phyloP scores from a whole-genome alignment of 75 land plant species.

The Ceratopteris richardii region DNA sequence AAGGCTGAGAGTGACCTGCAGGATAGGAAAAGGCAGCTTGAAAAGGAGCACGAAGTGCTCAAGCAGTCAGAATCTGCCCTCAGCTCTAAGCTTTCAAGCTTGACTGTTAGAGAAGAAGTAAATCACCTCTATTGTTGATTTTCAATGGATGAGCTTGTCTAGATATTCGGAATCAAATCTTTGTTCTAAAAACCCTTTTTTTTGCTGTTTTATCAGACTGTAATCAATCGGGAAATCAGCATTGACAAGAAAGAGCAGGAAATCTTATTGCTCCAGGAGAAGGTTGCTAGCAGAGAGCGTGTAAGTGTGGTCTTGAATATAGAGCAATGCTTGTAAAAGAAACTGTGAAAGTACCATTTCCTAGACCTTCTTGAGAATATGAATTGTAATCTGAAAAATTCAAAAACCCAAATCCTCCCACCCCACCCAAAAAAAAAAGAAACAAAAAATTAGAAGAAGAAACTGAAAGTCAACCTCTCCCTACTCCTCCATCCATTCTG shows the following conservation, averaged over 20 bases:
- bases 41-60: slow-evolving; percentile 35
- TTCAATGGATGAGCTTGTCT: neutral
- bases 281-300: slow-evolving; percentile 56
- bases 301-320: slow-evolving; percentile 24
- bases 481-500: too few relatives aligned
- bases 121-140: neutral
- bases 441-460: too few relatives aligned
- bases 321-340: neutral
- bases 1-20: slow-evolving; percentile 49
- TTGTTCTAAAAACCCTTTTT: slow-evolving; percentile 2
- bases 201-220: slow-evolving; percentile 34
- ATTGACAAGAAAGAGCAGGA: slow-evolving; percentile 66
- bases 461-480: too few relatives aligned
- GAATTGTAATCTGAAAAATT: neutral
- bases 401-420: too few relatives aligned
- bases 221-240: slow-evolving; percentile 34
- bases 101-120: slow-evolving; percentile 74
- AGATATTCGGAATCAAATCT: neutral
- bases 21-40: slow-evolving; percentile 27
- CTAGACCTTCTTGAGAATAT: neutral
- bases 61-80: slow-evolving; percentile 45
- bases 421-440: too few relatives aligned
- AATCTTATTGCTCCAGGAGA: slow-evolving; percentile 53
- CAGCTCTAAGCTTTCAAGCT: slow-evolving; percentile 21
- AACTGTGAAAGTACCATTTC: neutral